Evolutionary conservation across 257 asterid species (phyloP), one percentile per base, ranked within the genome.

Genomic region (Salvia splendens): DNA sequence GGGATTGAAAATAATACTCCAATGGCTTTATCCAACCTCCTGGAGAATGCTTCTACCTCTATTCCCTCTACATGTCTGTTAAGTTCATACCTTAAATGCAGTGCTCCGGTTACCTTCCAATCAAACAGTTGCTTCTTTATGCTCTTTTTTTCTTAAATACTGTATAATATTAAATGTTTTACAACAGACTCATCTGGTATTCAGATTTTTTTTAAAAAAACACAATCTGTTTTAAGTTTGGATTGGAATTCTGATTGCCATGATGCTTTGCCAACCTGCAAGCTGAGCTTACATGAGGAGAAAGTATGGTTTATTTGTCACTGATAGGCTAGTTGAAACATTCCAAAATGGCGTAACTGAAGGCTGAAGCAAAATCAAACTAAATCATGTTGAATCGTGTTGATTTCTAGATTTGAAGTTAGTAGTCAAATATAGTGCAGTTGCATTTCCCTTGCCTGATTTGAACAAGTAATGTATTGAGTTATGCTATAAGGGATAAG

Each of bases 11-110:
- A 35, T 35, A 4, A 0, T 54, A 41, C 54, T 17, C 8, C 3
- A 40, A 10, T 49, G 28, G 52, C 10, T 32, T 64, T 12, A 8
- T 62, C 45, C 69, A 61, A 28, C 65, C 48, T 46, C 38, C 36
- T 12, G 20, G 46, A 8, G 45, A 33, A 57, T 57, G 11, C 36
- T 24, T 54, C 61, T 50, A 33, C 9, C 30, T 32, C 24, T 24
- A 9, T 14, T 9, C 32, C 28, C 60, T 28, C 9, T 54, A 54
- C 12, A 10, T 54, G 11, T 15, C 55, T 16, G 41, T 36, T 7
- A 36, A 36, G 5, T 36, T 7, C 11, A 1, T 16, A 20, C 24
- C 38, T 50, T 36, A 12, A 50, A 30, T 64, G 46, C 10, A 2
- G 54, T 43, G 10, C 33, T 11, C 1, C 12, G 1, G 14, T 10